Percentiles rank a stretch among this genome's conserved stretches.
Conservation (phyloP, 2,329 filamentous ascomycete genomes). For the Hypoxylon sp. region DNA sequence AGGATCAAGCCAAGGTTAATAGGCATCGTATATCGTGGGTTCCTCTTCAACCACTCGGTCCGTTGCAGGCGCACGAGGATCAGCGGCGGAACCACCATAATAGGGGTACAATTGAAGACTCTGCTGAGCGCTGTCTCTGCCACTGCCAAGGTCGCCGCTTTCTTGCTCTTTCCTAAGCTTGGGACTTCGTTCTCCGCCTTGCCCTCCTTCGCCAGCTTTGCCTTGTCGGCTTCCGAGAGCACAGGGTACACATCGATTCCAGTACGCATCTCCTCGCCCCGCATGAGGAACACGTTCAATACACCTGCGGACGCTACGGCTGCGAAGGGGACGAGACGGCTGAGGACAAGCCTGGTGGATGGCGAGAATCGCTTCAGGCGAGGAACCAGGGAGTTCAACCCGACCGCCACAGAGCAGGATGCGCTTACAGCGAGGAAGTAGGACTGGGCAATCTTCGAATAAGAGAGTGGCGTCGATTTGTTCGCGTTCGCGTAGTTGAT, state of each 20-base stretch:
- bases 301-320: constrained; percentile 92
- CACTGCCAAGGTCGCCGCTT: constrained; percentile 89
- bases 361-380: constrained; percentile 83
- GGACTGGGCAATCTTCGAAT: constrained; percentile 84
- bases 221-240: constrained; percentile 78
- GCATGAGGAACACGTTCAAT: constrained; percentile 98
- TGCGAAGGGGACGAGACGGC: constrained; percentile 94
- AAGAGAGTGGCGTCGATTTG: constrained; percentile 92
- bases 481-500: constrained; percentile 99
- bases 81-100: constrained; percentile 96
- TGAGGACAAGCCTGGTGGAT: constrained; percentile 80
- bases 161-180: constrained; percentile 87
- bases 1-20: constrained; percentile 91
- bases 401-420: constrained; percentile 92
- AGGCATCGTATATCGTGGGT: constrained; percentile 82
- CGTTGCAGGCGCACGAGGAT: constrained; percentile 87
- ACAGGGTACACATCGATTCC: constrained; percentile 95
- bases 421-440: constrained; percentile 93
- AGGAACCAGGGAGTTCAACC: constrained; percentile 90
- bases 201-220: constrained; percentile 68
- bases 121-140: constrained; percentile 92
- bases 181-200: constrained; percentile 74
- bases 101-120: constrained; percentile 93
- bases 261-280: constrained; percentile 91
- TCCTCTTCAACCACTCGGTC: constrained; percentile 82